Conservation (phyloP, 352 stramenopile species). For the Saprolegnia parasitica region DNA sequence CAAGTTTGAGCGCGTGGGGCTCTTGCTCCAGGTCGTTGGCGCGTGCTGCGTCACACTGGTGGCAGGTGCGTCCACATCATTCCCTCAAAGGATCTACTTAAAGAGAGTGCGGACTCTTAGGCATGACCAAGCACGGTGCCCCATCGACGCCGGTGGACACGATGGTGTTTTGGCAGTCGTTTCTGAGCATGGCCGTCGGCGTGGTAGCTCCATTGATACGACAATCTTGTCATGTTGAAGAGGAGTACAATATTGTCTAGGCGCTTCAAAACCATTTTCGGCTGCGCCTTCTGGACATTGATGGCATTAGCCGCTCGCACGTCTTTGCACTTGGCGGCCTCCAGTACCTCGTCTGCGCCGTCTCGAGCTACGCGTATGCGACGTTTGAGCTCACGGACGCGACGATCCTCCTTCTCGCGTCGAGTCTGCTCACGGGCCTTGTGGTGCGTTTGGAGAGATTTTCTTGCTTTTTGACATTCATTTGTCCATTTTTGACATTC, state of each 20-base stretch:
- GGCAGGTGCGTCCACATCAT: background rate
- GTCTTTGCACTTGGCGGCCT: background rate
- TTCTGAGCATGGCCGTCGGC: background rate
- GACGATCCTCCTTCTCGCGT: background rate
- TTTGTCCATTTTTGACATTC: no score
- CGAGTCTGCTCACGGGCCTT: background rate
- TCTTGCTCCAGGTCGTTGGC: background rate
- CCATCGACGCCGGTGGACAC: background rate
- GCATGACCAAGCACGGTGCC: background rate
- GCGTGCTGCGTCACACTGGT: background rate
- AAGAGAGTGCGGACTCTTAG: background rate
- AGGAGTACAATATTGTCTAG: background rate
- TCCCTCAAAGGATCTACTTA: background rate
- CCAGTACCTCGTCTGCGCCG: background rate
- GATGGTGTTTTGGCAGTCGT: background rate
- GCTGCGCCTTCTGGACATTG: background rate
- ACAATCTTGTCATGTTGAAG: background rate
- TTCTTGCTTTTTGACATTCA: no score
- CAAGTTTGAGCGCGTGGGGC: background rate
- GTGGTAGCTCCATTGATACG: background rate
- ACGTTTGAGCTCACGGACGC: constrained; percentile 1
- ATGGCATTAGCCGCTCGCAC: background rate
- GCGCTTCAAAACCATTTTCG: background rate
- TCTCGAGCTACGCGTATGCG: background rate
- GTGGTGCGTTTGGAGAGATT: background rate